Percentiles rank a stretch among this genome's conserved stretches.
Conservation (phyloP, 179 eudicot genomes). For the Corrigiola litoralis region DNA sequence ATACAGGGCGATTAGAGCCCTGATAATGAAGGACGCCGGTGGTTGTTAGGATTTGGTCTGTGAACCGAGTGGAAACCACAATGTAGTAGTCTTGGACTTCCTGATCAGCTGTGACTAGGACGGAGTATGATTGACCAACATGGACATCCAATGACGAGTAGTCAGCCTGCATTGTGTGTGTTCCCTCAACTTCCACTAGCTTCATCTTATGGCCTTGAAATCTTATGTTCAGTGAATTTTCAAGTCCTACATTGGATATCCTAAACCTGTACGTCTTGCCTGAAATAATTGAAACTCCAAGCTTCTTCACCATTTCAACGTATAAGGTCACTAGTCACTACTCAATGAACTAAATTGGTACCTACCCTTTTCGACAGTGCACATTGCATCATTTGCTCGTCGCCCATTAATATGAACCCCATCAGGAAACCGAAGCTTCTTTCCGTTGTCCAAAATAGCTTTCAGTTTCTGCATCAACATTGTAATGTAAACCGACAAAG, state of each 20-base stretch:
- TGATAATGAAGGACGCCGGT: conserved; percentile 52
- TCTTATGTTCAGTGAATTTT: conserved; percentile 46
- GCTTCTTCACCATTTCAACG: too few relatives aligned
- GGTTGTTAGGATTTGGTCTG: conserved; percentile 31
- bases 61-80: conserved; percentile 47
- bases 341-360: neutral
- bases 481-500: neutral
- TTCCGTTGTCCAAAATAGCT: conserved; percentile 43
- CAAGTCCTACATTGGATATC: conserved; percentile 63
- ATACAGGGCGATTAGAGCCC: conserved; percentile 32
- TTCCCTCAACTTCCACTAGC: conserved; percentile 66
- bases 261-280: conserved; percentile 65
- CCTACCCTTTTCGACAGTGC: conserved; percentile 49
- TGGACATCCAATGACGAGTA: conserved; percentile 55
- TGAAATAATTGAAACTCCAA: conserved; percentile 1
- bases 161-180: conserved; percentile 49
- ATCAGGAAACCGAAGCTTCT: conserved; percentile 40
- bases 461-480: conserved; percentile 32
- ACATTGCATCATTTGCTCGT: conserved; percentile 33
- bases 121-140: conserved; percentile 59
- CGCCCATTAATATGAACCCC: conserved; percentile 57
- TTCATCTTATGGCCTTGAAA: conserved; percentile 58
- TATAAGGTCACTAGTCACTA: too few relatives aligned
- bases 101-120: conserved; percentile 49
- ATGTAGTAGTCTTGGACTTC: conserved; percentile 46